These are phyloP conservation scores for Xylariaceae sp. DNA, from an alignment of 2,329 filamentous ascomycete genomes.

Conservation along the genomic window DNA sequence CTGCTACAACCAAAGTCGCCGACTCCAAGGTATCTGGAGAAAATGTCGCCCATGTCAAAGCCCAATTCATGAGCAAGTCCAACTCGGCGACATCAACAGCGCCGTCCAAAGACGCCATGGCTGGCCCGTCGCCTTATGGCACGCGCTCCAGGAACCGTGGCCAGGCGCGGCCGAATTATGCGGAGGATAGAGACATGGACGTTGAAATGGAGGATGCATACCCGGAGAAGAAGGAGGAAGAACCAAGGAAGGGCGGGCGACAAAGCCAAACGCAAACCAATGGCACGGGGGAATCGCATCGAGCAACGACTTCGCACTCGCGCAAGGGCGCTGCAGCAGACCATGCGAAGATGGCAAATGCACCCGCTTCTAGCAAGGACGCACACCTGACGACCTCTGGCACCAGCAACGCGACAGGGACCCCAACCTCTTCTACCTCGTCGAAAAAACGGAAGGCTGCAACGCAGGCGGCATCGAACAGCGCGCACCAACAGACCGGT, in stretches of 20 bases:
- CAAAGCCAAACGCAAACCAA: slow-evolving; percentile 36
- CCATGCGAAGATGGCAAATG: slow-evolving; percentile 25
- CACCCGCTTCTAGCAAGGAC: slow-evolving; percentile 23
- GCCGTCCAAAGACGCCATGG: slow-evolving; percentile 44
- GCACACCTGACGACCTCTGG: slow-evolving; percentile 23
- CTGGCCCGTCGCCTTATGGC: slow-evolving; percentile 69
- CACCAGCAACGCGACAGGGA: slow-evolving; percentile 16
- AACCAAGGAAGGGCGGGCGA: slow-evolving; percentile 52
- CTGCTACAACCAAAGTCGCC: slow-evolving; percentile 17
- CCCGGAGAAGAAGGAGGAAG: slow-evolving; percentile 49
- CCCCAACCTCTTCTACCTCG: slow-evolving; percentile 28
- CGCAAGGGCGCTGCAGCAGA: slow-evolving; percentile 36
- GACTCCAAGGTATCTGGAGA: slow-evolving; percentile 26
- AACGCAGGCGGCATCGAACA: slow-evolving; percentile 30
- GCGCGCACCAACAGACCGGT: slow-evolving; percentile 24
- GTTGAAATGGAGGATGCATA: slow-evolving; percentile 74
- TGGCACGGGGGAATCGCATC: slow-evolving; percentile 28
- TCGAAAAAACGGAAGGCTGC: slow-evolving; percentile 85
- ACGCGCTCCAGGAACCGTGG: slow-evolving; percentile 90
- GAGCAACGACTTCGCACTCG: slow-evolving; percentile 26
- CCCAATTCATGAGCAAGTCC: slow-evolving; percentile 45
- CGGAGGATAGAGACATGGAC: slow-evolving; percentile 87
- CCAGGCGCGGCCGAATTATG: slow-evolving; percentile 82
- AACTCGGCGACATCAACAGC: slow-evolving; percentile 41
- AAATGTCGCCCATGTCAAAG: slow-evolving; percentile 34